Base-by-base conservation (phyloP, 2,329 filamentous ascomycete genomes). In the Colletotrichum lindemuthianum region DNA sequence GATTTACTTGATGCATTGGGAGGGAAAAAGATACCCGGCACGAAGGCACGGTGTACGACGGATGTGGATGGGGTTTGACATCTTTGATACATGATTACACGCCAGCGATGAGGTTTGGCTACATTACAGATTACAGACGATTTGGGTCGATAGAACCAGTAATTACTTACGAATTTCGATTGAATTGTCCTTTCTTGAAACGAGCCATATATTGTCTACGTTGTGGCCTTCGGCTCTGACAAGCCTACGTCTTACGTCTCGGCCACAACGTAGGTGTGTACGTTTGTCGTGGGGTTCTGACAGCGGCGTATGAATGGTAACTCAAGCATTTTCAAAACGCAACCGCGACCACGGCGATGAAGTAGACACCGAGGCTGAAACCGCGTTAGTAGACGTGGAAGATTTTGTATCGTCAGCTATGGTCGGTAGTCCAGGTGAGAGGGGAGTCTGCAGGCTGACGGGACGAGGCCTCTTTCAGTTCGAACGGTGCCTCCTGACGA, bases 21-120 rank as follows among this genome's bases (percentile, higher is more conserved):
- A 24, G 24, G 24, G 24, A 41, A 44, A 34, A 63, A 61, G 61
- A 65, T 65, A 65, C 61, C 61, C 61, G 45, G n/a, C 43, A 48
- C 9, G 40, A 47, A 11, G 58, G 51, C 24, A 61, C 40, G 58
- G 51, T 52, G 24, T 65, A 43, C 15, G 32, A 47, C 50, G 45
- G 51, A 45, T 50, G 16, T 33, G 45, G 13, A 48, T 52, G 58
- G 16, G 15, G 56, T 56, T 64, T 64, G 36, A 43, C 24, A 37
- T 50, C 4, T 36, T 65, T 41, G 37, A 41, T 52, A 49, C 59
- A 51, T 56, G 36, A 12, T 34, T 36, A 60, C 24, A 24, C 15
- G 52, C 40, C 48, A 44, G 37, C 36, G 50, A 41, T 4, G 24
- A 24, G 24, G 24, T 3, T 24, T 24, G 24, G 24, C 43, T 41